Conservation (phyloP, 768 basidiomycete genomes). For the Boletales sp. region DNA sequence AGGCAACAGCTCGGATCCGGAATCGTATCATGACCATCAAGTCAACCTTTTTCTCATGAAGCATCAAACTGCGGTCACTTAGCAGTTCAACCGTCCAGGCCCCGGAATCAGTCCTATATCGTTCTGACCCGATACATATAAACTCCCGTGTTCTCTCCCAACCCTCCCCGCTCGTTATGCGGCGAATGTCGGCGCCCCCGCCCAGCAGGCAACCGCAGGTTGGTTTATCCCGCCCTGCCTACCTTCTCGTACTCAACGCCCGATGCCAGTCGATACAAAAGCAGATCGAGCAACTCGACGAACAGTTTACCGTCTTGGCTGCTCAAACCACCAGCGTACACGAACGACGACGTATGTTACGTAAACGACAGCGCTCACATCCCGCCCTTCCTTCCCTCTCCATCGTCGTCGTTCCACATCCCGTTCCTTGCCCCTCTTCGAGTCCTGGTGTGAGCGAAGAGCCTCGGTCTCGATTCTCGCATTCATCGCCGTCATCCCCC, state of each 20-base stretch:
- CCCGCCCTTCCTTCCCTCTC: conserved; percentile 1
- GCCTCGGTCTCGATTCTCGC: conserved; percentile 22
- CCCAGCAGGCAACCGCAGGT: conserved; percentile 2
- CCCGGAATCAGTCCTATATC: too few species aligned
- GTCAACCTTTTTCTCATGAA: too few species aligned
- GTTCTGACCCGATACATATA: too few species aligned
- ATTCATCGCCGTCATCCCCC: conserved; percentile 12
- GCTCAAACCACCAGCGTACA: conserved; percentile 19
- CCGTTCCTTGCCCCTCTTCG: conserved; percentile 3
- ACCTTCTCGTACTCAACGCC: too few species aligned
- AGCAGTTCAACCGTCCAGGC: too few species aligned
- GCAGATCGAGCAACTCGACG: not conserved
- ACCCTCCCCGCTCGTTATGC: conserved; percentile 2
- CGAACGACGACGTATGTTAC: conserved; percentile 14
- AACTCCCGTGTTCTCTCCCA: too few species aligned
- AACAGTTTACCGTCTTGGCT: conserved; percentile 13
- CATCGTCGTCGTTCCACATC: conserved; percentile 5
- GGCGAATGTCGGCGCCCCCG: not conserved
- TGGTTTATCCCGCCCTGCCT: too few species aligned
- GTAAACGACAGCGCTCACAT: conserved; percentile 5
- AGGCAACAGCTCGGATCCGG: too few species aligned
- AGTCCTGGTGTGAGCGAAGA: too few species aligned
- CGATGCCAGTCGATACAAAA: not conserved
- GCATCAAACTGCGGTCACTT: not conserved
- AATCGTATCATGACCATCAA: too few species aligned